Evolutionary conservation across 2,329 filamentous ascomycete species (phyloP).

Genomic region (Colletotrichum zoysiae): DNA sequence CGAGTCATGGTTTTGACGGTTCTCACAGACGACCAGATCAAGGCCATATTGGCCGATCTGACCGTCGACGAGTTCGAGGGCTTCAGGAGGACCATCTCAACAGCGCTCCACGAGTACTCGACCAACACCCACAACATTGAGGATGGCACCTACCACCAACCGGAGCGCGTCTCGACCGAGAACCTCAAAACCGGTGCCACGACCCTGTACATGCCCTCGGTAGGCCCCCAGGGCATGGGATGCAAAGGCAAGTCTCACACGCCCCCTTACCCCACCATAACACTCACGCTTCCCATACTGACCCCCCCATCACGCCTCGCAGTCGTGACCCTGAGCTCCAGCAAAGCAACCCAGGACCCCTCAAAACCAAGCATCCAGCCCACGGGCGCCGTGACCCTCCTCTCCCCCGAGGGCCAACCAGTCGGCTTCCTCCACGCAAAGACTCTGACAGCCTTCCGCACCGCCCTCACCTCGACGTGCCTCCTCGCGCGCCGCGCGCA

Average conservation of each 20-base stretch:
- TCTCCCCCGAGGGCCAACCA: constrained; percentile 71
- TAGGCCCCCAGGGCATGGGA: constrained; percentile 71
- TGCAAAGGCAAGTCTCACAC: constrained; percentile 69
- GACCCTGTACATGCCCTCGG: constrained; percentile 82
- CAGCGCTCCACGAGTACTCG: constrained; percentile 72
- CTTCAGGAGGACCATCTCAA: constrained; percentile 62
- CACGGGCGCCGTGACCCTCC: constrained; percentile 77
- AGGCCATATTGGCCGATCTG: constrained; percentile 65
- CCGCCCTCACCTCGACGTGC: constrained; percentile 78
- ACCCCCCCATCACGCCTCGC: constrained; percentile 15
- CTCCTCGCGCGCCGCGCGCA: constrained; percentile 74
- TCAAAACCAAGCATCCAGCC: constrained; percentile 58
- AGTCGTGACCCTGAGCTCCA: constrained; percentile 74
- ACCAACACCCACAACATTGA: constrained; percentile 62
- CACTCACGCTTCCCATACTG: constrained; percentile 15
- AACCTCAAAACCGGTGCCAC: constrained; percentile 65
- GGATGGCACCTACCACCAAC: constrained; percentile 65
- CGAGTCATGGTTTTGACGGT: constrained; percentile 67
- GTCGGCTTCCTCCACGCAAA: constrained; percentile 79
- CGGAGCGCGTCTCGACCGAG: constrained; percentile 63
- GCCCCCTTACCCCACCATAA: background rate
- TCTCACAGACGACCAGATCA: constrained; percentile 69
- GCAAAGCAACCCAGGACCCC: constrained; percentile 47
- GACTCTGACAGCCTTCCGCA: constrained; percentile 84
- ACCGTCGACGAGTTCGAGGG: constrained; percentile 64